Percentiles rank a stretch among this genome's conserved stretches.
These are phyloP conservation scores for Exsudoporus floridanus DNA, from an alignment of 1,284 basidiomycete genomes.

Conservation along the genomic window DNA sequence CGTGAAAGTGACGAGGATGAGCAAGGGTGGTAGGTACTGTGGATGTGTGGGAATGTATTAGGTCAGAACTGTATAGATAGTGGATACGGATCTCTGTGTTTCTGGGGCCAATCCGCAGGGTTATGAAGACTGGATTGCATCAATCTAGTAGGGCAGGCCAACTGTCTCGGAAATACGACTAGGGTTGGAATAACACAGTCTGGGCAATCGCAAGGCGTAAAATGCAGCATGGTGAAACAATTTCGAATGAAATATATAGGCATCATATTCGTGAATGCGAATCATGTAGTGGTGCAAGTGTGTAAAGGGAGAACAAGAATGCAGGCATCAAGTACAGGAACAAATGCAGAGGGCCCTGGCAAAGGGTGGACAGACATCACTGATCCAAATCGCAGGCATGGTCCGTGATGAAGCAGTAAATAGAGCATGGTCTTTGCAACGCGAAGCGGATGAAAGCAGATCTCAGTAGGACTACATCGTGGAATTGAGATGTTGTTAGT, in stretches of 20 bases:
- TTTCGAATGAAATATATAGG: conserved; percentile 12
- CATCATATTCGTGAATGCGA: conserved; percentile 22
- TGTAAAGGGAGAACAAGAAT: conserved; percentile 26
- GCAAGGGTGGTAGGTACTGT: not conserved
- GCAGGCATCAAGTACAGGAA: conserved; percentile 17
- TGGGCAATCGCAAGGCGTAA: not conserved
- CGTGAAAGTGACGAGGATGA: conserved; percentile 3
- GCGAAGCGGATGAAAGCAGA: conserved; percentile 18
- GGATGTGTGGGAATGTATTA: conserved; percentile 29
- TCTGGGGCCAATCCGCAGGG: no score
- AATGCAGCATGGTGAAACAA: conserved; percentile 10
- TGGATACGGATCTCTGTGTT: not conserved
- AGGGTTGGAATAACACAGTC: conserved; percentile 4
- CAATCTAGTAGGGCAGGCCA: not conserved
- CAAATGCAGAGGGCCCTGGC: conserved; percentile 12
- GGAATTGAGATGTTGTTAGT: conserved; percentile 27
- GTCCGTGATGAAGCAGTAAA: conserved; percentile 30
- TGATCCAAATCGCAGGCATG: conserved; percentile 31
- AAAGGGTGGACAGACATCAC: conserved; percentile 20
- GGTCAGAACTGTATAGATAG: conserved; percentile 34
- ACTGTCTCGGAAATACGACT: conserved; percentile 1
- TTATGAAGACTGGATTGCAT: conserved; percentile 5
- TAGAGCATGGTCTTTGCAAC: conserved; percentile 19
- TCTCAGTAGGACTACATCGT: conserved; percentile 31
- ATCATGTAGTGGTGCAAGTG: conserved; percentile 24